Evolutionary conservation across 441 rosid species (phyloP).

Genomic region (Erodium moschatum): DNA sequence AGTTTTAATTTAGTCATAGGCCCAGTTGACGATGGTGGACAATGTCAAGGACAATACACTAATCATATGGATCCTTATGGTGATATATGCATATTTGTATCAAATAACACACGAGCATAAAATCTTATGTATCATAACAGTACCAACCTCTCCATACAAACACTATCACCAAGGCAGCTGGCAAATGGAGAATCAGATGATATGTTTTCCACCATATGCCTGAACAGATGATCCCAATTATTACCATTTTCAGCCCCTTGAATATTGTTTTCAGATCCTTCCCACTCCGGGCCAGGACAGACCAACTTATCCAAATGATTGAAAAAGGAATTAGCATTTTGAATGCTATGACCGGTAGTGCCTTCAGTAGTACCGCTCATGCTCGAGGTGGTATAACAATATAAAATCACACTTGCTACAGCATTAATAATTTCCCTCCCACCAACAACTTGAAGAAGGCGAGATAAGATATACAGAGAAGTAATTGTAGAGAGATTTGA

Average conservation of each 20-base stretch:
- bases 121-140: not conserved
- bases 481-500: slow-evolving; percentile 38
- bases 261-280: slow-evolving; percentile 24
- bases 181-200: slow-evolving; percentile 22
- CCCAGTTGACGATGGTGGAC: not conserved
- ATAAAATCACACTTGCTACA: slow-evolving; percentile 37
- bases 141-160: slow-evolving; percentile 34
- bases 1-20: slow-evolving; percentile 1
- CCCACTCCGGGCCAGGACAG: slow-evolving; percentile 20
- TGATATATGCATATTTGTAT: slow-evolving; percentile 1
- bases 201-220: slow-evolving; percentile 17
- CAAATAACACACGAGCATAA: not conserved
- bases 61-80: not conserved
- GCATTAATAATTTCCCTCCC: slow-evolving; percentile 37
- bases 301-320: slow-evolving; percentile 25
- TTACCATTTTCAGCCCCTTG: slow-evolving; percentile 3
- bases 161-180: slow-evolving; percentile 19
- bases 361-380: slow-evolving; percentile 24
- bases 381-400: slow-evolving; percentile 30
- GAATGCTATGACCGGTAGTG: slow-evolving; percentile 16
- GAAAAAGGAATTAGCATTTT: slow-evolving; percentile 24
- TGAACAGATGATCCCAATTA: slow-evolving; percentile 20
- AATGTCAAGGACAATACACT: not conserved
- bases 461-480: slow-evolving; percentile 50
- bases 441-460: slow-evolving; percentile 53